Evolutionary conservation across 768 basidiomycete genomes (phyloP).

Genomic region (Xerocomus potaroensis): DNA sequence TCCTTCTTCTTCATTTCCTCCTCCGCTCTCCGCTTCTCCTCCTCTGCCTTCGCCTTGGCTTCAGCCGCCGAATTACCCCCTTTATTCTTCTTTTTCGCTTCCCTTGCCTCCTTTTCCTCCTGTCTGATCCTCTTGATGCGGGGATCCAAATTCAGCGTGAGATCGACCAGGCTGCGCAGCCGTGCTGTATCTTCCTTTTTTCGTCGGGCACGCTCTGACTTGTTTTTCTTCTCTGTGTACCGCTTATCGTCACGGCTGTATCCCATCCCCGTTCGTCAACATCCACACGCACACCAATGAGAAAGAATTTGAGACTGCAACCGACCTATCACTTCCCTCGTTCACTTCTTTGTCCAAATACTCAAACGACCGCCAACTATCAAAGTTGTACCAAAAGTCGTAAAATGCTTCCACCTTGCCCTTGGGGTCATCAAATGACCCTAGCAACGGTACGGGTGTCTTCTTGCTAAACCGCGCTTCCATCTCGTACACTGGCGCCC

Average conservation of each 20-base stretch:
- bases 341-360: conserved; percentile 98
- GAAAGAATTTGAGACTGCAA: conserved; percentile 9
- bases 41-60: conserved; percentile 48
- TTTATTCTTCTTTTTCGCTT: conserved; percentile 78
- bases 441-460: conserved; percentile 81
- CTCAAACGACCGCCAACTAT: conserved; percentile 97
- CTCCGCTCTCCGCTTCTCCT: conserved; percentile 60
- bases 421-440: conserved; percentile 66
- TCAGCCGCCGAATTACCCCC: conserved; percentile 39
- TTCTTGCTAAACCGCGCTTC: conserved; percentile 89
- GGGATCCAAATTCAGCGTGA: conserved; percentile 79
- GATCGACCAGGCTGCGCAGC: conserved; percentile 81
- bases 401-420: conserved; percentile 89
- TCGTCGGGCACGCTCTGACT: conserved; percentile 87
- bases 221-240: conserved; percentile 99
- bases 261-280: conserved; percentile 10
- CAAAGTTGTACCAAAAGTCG: conserved; percentile 99
- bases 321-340: conserved; percentile 92
- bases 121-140: conserved; percentile 97
- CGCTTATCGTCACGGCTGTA: conserved; percentile 94
- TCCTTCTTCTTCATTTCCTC: conserved; percentile 75
- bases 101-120: conserved; percentile 90
- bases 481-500: conserved; percentile 81
- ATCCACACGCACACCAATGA: neutral
- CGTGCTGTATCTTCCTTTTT: conserved; percentile 98